Percentiles rank a stretch among this genome's conserved stretches.
Conservation (phyloP, 371 early-diverging fungal genomes). For the Entomophthora muscae region DNA sequence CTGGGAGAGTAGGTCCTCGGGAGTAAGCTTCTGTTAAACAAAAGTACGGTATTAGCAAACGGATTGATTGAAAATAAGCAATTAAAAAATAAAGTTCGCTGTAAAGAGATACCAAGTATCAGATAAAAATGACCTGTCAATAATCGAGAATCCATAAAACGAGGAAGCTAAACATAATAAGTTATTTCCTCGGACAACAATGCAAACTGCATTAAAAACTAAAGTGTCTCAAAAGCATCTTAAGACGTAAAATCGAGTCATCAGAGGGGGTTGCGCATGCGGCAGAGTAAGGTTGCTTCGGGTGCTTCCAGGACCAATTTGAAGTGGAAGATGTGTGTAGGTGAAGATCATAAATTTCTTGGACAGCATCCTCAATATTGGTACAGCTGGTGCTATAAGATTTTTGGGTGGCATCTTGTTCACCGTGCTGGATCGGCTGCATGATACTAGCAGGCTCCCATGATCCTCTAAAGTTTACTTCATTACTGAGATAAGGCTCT, state of each 20-base stretch:
- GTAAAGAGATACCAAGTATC: no score
- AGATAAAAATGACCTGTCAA: not conserved
- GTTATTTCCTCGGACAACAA: not conserved
- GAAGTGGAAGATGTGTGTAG: not conserved
- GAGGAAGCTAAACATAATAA: not conserved
- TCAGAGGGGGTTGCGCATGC: not conserved
- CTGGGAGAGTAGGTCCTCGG: no score
- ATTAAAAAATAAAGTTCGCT: no score
- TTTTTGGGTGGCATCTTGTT: not conserved
- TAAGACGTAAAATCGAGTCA: not conserved
- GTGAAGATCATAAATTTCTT: not conserved
- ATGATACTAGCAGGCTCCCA: not conserved
- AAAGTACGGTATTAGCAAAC: no score
- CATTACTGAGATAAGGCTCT: not conserved
- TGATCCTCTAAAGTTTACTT: not conserved
- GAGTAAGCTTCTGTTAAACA: no score
- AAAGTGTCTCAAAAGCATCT: not conserved
- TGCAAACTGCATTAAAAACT: not conserved
- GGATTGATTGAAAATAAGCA: no score
- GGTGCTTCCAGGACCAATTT: not conserved
- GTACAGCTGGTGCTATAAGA: not conserved
- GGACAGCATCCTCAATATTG: not conserved
- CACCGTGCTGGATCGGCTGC: not conserved
- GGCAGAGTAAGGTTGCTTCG: not conserved
- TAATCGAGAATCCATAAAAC: not conserved